Evolutionary conservation across 2,329 filamentous ascomycete genomes (phyloP), one percentile per base, ranked within the genome.

Genomic region (Aspergillus sojae): DNA sequence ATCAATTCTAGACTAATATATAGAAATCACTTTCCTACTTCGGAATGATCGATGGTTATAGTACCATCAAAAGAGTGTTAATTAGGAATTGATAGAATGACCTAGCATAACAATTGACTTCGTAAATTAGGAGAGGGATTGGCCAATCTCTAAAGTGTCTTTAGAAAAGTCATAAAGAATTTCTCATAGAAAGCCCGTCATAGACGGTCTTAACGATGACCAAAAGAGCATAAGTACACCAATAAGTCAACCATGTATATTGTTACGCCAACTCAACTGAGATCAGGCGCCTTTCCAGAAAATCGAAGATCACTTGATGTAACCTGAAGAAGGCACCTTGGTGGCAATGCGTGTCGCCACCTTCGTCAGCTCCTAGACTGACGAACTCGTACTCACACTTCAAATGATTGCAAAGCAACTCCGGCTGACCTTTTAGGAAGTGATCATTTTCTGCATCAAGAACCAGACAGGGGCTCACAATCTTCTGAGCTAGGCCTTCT

Each of bases 281-380:
- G 5, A 19, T 1, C 5, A 58, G 30, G n/a, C 57, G 57, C 19
- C n/a, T 12, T 50, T 39, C 57, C 26, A 58, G 28, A 26, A 34
- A 58, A 26, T 58, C 28, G 10, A 58, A 58, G 16, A 58, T 34
- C 39, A 58, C 57, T 32, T 58, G 57, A 52, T 58, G 41, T 5
- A 58, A 19, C n/a, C 45, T 30, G n/a, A 48, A 48, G 23, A 58
- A 58, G 41, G 41, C 21, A 12, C 57, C 57, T 23, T 58, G 57
- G 32, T 58, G 43, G n/a, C 57, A 58, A 58, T 58, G 57, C 10
- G 57, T 23, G 32, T 58, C 57, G 19, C 14, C 43, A 19, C 57
- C 57, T n/a, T 58, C 57, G 5, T 34, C 57, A 7, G 41, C 26
- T 36, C 43, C 7, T 5, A 58, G 43, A 39, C 41, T n/a, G 12